These are phyloP conservation scores for Claviceps arundinis DNA, from an alignment of 2,329 filamentous ascomycete genomes.

Conservation along the genomic window DNA sequence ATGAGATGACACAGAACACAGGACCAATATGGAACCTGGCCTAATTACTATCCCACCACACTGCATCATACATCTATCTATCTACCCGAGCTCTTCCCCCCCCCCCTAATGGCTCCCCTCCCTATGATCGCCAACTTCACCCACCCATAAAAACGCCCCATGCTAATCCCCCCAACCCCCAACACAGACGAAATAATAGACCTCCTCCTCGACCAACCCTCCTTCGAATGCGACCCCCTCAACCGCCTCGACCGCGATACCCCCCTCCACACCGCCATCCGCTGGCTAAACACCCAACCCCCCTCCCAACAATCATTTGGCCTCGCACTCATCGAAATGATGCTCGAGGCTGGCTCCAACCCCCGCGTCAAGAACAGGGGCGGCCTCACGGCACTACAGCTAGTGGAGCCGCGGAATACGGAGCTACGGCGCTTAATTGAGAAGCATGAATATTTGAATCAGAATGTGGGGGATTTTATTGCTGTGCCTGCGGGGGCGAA, in stretches of 20 bases:
- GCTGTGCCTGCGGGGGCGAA: slow-evolving; percentile 12
- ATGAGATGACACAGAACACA: not conserved
- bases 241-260: slow-evolving; percentile 62
- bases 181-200: slow-evolving; percentile 63
- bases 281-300: slow-evolving; percentile 59
- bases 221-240: slow-evolving; percentile 72
- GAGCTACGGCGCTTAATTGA: slow-evolving; percentile 50
- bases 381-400: slow-evolving; percentile 55
- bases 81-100: no score
- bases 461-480: slow-evolving; percentile 47
- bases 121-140: no score
- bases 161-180: not conserved
- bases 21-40: not conserved
- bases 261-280: slow-evolving; percentile 64
- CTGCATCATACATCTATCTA: no score
- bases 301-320: slow-evolving; percentile 51
- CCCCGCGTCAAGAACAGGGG: slow-evolving; percentile 53
- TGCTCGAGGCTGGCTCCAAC: slow-evolving; percentile 63
- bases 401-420: slow-evolving; percentile 58
- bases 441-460: slow-evolving; percentile 54
- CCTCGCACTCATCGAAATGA: slow-evolving; percentile 57
- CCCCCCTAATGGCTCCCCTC: no score
- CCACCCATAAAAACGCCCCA: not conserved
- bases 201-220: slow-evolving; percentile 67
- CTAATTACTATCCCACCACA: not conserved